Conservation (phyloP, 1,139 yeast species). For the Pneumocystis sp. region DNA sequence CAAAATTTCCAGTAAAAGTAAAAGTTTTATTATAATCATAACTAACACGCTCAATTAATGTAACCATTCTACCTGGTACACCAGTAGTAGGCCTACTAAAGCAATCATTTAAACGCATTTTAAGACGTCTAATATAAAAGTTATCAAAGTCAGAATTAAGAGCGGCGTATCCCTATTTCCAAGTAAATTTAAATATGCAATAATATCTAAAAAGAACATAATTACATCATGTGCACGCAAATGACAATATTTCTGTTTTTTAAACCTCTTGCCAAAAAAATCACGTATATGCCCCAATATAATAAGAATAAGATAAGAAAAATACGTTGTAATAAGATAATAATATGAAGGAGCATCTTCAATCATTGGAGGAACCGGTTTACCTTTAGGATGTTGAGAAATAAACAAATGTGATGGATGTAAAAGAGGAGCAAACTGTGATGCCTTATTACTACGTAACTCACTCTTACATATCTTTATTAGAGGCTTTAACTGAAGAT, state of each 20-base stretch:
- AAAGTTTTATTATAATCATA: conserved; percentile 45
- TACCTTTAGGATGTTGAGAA: conserved; percentile 15
- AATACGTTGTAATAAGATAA: conserved; percentile 64
- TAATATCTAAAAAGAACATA: conserved; percentile 2
- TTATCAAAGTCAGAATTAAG: conserved; percentile 89
- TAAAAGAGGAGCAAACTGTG: conserved; percentile 13
- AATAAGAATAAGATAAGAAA: conserved; percentile 68
- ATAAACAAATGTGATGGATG: conserved; percentile 14
- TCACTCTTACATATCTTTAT: background rate
- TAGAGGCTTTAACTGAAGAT: background rate
- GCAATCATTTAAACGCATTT: conserved; percentile 82
- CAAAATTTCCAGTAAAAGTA: conserved; percentile 57
- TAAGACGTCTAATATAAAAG: conserved; percentile 82
- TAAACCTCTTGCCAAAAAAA: conserved; percentile 63
- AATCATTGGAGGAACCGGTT: conserved; percentile 17
- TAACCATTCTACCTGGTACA: conserved; percentile 86
- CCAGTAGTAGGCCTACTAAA: conserved; percentile 92
- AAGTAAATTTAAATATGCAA: background rate
- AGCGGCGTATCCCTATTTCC: conserved; percentile 65
- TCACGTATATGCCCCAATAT: conserved; percentile 83
- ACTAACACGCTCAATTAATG: conserved; percentile 62
- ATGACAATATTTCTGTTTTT: conserved; percentile 48
- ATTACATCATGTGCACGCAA: conserved; percentile 46
- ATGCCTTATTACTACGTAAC: background rate
- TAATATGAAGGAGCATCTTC: conserved; percentile 77